Conservation (phyloP, 176 grass and related monocot species). For the Zizania latifolia region DNA sequence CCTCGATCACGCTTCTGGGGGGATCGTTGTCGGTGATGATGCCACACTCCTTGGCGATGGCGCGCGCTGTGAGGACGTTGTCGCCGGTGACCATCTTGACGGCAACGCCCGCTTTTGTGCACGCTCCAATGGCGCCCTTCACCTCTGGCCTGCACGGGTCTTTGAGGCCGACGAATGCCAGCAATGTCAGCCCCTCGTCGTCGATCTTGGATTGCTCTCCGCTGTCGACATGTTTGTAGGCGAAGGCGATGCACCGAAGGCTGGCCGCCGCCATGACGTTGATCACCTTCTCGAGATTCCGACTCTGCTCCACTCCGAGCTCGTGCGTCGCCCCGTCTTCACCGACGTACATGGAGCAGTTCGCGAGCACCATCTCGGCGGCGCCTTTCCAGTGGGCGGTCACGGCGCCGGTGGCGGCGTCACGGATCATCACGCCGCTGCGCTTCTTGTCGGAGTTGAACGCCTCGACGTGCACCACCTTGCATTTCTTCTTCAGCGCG, state of each 20-base stretch:
- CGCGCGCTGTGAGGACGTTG: conserved; percentile 75
- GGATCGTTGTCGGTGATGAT: conserved; percentile 39
- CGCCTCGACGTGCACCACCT: conserved; percentile 66
- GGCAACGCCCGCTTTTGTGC: conserved; percentile 46
- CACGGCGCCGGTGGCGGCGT: conserved; percentile 19
- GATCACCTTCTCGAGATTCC: conserved; percentile 46
- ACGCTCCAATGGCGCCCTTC: conserved; percentile 41
- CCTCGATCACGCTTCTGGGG: conserved; percentile 50
- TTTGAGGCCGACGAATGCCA: conserved; percentile 74
- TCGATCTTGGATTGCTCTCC: conserved; percentile 32
- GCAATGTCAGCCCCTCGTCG: conserved; percentile 44
- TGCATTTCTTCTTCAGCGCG: conserved; percentile 32
- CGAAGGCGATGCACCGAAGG: conserved; percentile 77
- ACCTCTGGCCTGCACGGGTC: conserved; percentile 83
- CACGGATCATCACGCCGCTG: conserved; percentile 55
- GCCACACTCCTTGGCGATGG: no score
- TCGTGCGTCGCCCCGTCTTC: conserved; percentile 12
- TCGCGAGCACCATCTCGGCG: conserved; percentile 68
- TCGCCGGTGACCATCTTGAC: conserved; percentile 97
- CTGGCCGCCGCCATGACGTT: conserved; percentile 49
- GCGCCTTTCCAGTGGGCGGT: conserved; percentile 83
- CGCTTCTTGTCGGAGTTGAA: conserved; percentile 97
- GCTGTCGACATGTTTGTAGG: conserved; percentile 42
- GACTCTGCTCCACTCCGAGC: conserved; percentile 27
- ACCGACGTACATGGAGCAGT: conserved; percentile 36